Evolutionary conservation across 768 basidiomycete species (phyloP), one percentile per base, ranked within the genome.

Genomic region (Russula sp.): DNA sequence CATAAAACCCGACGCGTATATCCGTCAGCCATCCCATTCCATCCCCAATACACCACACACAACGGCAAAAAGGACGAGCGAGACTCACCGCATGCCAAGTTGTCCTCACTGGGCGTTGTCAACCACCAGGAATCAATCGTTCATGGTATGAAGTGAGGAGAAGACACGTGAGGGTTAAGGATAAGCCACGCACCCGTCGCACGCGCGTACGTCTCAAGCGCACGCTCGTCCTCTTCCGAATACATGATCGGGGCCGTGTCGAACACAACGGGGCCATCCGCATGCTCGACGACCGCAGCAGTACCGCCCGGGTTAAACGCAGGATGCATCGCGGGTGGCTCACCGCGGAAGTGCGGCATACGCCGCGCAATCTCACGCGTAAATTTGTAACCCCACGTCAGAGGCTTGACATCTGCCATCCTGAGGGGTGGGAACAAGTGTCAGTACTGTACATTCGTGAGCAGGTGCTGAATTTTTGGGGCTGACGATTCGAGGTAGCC

Each of bases 361-460:
- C 86, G 81, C 40, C 86, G 79, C 4, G 75, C 73, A 8, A 83
- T 65, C 72, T 88, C 85, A 1, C 85, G 77, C 4, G 70, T 58
- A 56, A 77, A 78, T 66, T 87, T 88, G 71, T 86, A 87, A 0
- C 69, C 75, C 77, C 82, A 82, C 57, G 74, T 74, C 49, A 85
- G 65, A 22, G 78, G 72, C 0, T 70, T 76, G 6, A 87, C 57
- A 44, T 75, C 74, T 14, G 66, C 72, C 49, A 67, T 63, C n/a
- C 73, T 75, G 50, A 18, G 1, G 22, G 2, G 27, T 27, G 16
- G n/a, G 22, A 32, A 39, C 45, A 9, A 8, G 1, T 5, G n/a
- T 48, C 47, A 40, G 16, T 3, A n/a, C n/a, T n/a, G n/a, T n/a
- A 22, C 6, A 35, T 7, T 22, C 10, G n/a, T 11, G 31, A 22